These are phyloP conservation scores for Pseudocercospora eumusae DNA, from an alignment of 2,329 filamentous ascomycete genomes.

Conservation along the genomic window DNA sequence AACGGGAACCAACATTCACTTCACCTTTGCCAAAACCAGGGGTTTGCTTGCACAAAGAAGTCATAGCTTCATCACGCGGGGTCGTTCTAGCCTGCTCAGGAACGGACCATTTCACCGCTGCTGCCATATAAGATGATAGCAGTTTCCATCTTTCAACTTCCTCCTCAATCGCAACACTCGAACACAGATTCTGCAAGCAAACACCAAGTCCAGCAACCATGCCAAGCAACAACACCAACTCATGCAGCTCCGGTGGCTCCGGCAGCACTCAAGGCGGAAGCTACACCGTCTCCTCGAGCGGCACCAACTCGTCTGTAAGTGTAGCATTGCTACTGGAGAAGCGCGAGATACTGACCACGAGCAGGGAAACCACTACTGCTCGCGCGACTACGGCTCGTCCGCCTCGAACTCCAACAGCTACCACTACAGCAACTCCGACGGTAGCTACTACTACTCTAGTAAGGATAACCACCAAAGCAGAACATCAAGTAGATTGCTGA, in stretches of 20 bases:
- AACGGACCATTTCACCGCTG: neutral
- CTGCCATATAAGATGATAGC: neutral
- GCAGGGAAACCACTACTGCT: conserved; percentile 69
- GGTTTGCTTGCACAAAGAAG: neutral
- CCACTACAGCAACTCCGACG: conserved; percentile 67
- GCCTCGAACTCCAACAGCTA: conserved; percentile 62
- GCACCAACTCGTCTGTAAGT: conserved; percentile 64
- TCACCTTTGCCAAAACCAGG: neutral
- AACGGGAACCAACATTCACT: conserved; percentile 9
- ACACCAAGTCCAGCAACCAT: conserved; percentile 6
- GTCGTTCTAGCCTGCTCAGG: conserved; percentile 4
- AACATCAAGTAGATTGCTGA: neutral
- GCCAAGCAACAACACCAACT: conserved; percentile 21
- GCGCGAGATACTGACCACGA: neutral
- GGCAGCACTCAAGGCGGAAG: conserved; percentile 45
- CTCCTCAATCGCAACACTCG: neutral
- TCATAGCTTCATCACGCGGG: neutral
- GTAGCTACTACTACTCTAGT: conserved; percentile 66
- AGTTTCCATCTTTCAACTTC: neutral
- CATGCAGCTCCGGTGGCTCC: conserved; percentile 17
- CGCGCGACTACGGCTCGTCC: conserved; percentile 62
- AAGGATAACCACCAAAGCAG: conserved; percentile 45
- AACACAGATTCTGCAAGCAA: neutral
- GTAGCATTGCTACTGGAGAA: neutral
- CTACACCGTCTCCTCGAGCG: conserved; percentile 49